Evolutionary conservation across 257 asterid genomes (phyloP), one percentile per base, ranked within the genome.

Genomic region (Nicotiana tomentosiformis): DNA sequence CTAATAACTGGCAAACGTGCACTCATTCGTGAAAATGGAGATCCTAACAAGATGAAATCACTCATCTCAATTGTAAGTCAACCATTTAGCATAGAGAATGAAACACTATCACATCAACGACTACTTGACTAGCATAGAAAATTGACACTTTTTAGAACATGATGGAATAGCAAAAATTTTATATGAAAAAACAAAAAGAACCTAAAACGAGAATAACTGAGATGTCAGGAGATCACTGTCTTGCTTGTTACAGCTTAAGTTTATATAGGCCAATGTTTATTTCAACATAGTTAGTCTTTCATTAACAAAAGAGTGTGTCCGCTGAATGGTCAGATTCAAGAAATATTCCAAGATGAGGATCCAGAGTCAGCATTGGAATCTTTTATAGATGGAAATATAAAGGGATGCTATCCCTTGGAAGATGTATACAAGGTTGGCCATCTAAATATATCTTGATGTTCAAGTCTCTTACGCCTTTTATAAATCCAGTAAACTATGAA

Each of bases 1-100:
- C 92, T 94, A 16, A 89, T 93, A 87, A 93, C 97, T 0, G 98
- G 97, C n/a, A 86, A 87, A 86, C 97, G 94, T 0, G 98, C 98
- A 66, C 97, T 94, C 82, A 67, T 87, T 37, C 95, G 97, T 7
- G 91, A 91, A 84, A 87, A 77, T 65, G 84, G 85, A 23, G 97
- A 93, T 78, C 91, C 94, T 0, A 84, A 86, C 83, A 91, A 87
- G 90, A 91, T 93, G 93, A 94, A 89, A 86, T 94, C 97, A 60
- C 93, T 94, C 82, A 91, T 94, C 83, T 90, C 95, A 76, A 83
- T 89, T 60, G 98, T 94, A 89, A 89, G 98, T 87, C 51, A 80
- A 74, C 84, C 23, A 80, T 49, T 66, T 46, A 15, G 56, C 37
- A 15, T 10, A 30, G 30, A 17, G 29, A 76, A 76, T 26, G 64